Evolutionary conservation across 805 yeast genomes (phyloP).

Genomic region (Gaillardinia entomophila): DNA sequence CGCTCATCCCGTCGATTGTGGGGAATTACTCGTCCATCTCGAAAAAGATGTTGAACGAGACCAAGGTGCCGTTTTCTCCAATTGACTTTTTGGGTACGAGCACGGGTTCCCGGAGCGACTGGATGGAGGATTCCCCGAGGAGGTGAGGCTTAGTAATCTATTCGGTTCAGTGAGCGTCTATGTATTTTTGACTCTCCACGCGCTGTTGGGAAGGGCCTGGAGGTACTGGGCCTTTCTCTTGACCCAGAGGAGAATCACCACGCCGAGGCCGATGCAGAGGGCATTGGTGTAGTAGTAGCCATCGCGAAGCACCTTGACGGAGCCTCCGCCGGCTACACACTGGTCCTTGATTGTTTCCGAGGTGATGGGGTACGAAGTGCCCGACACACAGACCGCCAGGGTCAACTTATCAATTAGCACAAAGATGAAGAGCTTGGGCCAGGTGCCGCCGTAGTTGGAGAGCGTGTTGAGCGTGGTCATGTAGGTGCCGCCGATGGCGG

Average conservation of each 20-base stretch:
- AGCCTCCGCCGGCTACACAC: constrained; percentile 55
- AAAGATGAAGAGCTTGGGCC: constrained; percentile 87
- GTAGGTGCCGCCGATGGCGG: constrained; percentile 93
- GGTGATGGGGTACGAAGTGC: constrained; percentile 7
- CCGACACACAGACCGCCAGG: constrained; percentile 48
- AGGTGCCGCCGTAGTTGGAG: constrained; percentile 92
- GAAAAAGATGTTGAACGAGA: constrained; percentile 28
- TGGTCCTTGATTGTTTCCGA: constrained; percentile 36
- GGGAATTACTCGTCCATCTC: constrained; percentile 33
- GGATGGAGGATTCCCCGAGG: too few relatives aligned
- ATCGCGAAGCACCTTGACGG: constrained; percentile 51
- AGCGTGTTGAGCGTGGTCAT: constrained; percentile 94
- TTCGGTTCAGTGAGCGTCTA: background rate
- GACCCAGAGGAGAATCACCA: constrained; percentile 63
- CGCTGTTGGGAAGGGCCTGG: constrained; percentile 65
- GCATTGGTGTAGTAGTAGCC: constrained; percentile 81
- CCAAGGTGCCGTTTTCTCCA: constrained; percentile 36
- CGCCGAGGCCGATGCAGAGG: constrained; percentile 65
- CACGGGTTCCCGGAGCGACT: too few relatives aligned
- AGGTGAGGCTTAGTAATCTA: too few relatives aligned
- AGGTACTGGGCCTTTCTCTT: constrained; percentile 54
- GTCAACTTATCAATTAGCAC: constrained; percentile 79
- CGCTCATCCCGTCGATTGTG: constrained; percentile 35
- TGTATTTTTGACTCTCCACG: constrained; percentile 70
- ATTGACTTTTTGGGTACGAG: constrained; percentile 35